Base-by-base conservation (phyloP, 495 filamentous ascomycete species). In the Lasiosphaeria miniovina region DNA sequence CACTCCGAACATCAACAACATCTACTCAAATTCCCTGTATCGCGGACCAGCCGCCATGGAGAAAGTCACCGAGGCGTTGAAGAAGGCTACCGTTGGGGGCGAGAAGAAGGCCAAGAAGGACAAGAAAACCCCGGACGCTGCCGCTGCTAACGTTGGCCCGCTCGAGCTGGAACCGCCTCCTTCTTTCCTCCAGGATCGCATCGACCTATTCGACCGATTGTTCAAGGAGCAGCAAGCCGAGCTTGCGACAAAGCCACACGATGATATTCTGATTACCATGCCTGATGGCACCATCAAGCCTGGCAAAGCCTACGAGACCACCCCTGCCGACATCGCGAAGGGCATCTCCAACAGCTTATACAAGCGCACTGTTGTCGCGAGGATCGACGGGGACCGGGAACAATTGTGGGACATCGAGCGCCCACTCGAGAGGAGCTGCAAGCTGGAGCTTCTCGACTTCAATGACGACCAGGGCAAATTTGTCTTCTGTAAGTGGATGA, bases 321-420 rank as follows among this genome's bases (percentile, higher is more conserved):
- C 86, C 17, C 88, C 88, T 4, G 81, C 81, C 15, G 76, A 80
- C 12, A 86, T 91, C 62, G 88, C 86, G 8, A 78, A 81, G 56
- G 76, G 77, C 15, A 86, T 91, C 55, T 85, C 82, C 64, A 90
- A 90, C 73, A 84, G 79, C 52, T 71, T 91, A 57, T 82, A 82
- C 64, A 86, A 91, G 69, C 85, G 88, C 65, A 85, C 86, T 53
- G 89, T 98, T 17, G 86, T 98, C 65, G 84, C 93, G 6, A 88
- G 85, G 68, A 80, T 98, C 53, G 88, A 97, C 66, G 89, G 69
- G 6, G 67, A 72, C 36, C 84, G 4, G 77, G 49, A 51, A 35
- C 49, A 83, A 56, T 77, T 98, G 31, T 98, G 93, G 94, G 94
- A 98, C 77, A 72, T 98, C 38, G 89, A 90, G 60, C 82, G 94